Evolutionary conservation across 345 rosid species (phyloP).

Genomic region (Populus simonii): DNA sequence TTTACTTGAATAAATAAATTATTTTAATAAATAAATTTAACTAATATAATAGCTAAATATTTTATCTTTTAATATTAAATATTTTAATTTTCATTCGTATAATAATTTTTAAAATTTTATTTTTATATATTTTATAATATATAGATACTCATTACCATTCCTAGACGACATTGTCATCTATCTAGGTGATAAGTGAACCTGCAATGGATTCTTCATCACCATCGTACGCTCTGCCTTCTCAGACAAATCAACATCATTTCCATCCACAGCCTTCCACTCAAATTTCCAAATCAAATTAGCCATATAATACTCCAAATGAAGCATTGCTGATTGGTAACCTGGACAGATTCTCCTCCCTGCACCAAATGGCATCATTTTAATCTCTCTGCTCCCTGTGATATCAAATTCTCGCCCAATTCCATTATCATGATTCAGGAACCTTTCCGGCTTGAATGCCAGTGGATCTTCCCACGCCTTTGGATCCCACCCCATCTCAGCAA

Average conservation of each 20-base stretch:
- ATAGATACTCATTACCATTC: too few species aligned
- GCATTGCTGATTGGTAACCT: conserved; percentile 3
- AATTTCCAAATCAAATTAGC: conserved; percentile 17
- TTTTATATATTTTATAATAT: too few species aligned
- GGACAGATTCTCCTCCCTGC: conserved; percentile 28
- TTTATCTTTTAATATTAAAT: too few species aligned
- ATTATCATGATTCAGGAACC: conserved; percentile 4
- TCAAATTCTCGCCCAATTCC: conserved; percentile 4
- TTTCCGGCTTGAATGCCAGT: conserved; percentile 20
- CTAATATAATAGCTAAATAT: too few species aligned
- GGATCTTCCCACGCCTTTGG: conserved; percentile 27
- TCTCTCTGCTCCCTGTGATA: conserved; percentile 12
- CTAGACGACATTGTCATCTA: too few species aligned
- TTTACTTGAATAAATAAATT: too few species aligned
- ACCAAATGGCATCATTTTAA: conserved; percentile 27
- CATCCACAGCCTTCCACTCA: conserved; percentile 7
- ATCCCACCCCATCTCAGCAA: conserved; percentile 22
- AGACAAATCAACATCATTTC: conserved; percentile 13
- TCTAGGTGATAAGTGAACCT: not conserved
- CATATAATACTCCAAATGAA: conserved; percentile 17
- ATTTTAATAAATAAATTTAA: too few species aligned
- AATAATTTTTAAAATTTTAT: too few species aligned
- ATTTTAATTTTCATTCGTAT: rapidly evolving
- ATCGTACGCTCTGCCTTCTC: conserved; percentile 11
- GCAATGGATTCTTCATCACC: conserved; percentile 15